Base-by-base conservation (phyloP, 495 filamentous ascomycete species). In the Ramalina intermedia region DNA sequence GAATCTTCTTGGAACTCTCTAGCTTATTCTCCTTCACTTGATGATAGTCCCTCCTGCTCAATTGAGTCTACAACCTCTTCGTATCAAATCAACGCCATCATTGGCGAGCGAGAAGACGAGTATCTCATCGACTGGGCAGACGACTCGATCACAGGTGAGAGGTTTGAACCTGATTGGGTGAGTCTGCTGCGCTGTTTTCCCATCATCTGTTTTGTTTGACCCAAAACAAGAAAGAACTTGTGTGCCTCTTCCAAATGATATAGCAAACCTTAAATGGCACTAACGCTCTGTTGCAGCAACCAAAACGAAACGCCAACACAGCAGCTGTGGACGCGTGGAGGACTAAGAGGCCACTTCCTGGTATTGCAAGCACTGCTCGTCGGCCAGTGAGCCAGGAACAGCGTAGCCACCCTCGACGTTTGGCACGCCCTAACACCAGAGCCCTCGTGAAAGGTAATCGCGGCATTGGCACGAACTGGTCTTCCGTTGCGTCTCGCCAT, bases 71-170 rank as follows among this genome's bases (percentile, higher is more conserved):
- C 49, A 14, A 43, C 46, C 21, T 35, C 54, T 36, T 27, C 49
- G 5, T 48, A 52, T 27, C 46, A 41, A 26, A 66, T 69, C 37
- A 66, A 67, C 39, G 57, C 58, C 43, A 68, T 71, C 24, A 56
- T 69, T 37, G 61, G 59, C 49, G 66, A 71, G 56, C 61, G 58
- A 29, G 54, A 61, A 21, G 57, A 55, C 20, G 57, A 68, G 37
- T 71, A 69, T 53, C 53, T 67, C 17, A 65, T 71, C 42, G 66
- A 70, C 27, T 71, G 68, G 68, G 54, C 43, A 20, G 63, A 65
- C 46, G 51, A 61, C 36, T 45, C 46, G n/a, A 24, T 46, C 12
- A 61, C 56, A 14, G 58, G 58, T 29, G 41, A 56, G 44, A 46
- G 48, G 11, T 71, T 59, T 49, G 53, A 57, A 24, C 66, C 68